Percentiles rank a stretch among this genome's conserved stretches.
Evolutionary conservation across 345 rosid species (phyloP).

Genomic region (Orychophragmus violaceus): DNA sequence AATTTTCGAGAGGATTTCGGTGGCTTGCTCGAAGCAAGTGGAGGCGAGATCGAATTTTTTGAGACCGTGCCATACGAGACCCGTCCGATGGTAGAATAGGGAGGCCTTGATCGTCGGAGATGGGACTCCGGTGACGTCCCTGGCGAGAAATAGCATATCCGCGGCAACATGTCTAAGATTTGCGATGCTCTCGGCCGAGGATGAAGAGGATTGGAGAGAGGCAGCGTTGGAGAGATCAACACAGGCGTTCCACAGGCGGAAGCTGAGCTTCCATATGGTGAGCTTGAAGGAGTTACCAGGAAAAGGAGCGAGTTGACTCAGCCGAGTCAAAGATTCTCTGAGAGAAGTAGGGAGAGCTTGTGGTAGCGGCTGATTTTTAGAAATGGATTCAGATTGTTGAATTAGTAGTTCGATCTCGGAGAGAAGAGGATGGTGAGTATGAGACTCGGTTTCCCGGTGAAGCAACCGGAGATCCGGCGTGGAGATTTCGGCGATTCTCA

Average conservation of each 20-base stretch:
- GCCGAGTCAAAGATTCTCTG: slow-evolving; percentile 44
- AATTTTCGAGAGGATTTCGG: slow-evolving; percentile 61
- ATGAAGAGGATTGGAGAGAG: slow-evolving; percentile 35
- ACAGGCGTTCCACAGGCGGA: slow-evolving; percentile 94
- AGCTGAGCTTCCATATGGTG: slow-evolving; percentile 79
- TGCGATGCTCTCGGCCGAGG: slow-evolving; percentile 37
- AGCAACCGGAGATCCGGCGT: slow-evolving; percentile 48
- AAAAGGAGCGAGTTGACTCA: slow-evolving; percentile 55
- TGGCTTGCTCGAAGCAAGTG: slow-evolving; percentile 77
- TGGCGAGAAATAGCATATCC: slow-evolving; percentile 71
- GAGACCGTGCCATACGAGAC: slow-evolving; percentile 58
- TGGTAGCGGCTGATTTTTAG: slow-evolving; percentile 31
- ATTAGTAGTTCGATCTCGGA: slow-evolving; percentile 63
- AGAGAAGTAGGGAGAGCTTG: slow-evolving; percentile 49
- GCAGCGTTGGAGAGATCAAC: slow-evolving; percentile 74
- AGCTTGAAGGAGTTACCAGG: slow-evolving; percentile 58
- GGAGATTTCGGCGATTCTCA: slow-evolving; percentile 83
- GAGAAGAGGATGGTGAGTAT: slow-evolving; percentile 35
- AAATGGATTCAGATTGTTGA: slow-evolving; percentile 49
- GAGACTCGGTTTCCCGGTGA: slow-evolving; percentile 14
- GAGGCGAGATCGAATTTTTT: slow-evolving; percentile 69
- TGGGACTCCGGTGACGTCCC: slow-evolving; percentile 60
- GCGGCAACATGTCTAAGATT: slow-evolving; percentile 73
- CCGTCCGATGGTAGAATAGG: slow-evolving; percentile 76
- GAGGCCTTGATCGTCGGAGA: slow-evolving; percentile 67